These are phyloP conservation scores for Hypoxylon sp. DNA, from an alignment of 2,329 filamentous ascomycete species.

Conservation along the genomic window DNA sequence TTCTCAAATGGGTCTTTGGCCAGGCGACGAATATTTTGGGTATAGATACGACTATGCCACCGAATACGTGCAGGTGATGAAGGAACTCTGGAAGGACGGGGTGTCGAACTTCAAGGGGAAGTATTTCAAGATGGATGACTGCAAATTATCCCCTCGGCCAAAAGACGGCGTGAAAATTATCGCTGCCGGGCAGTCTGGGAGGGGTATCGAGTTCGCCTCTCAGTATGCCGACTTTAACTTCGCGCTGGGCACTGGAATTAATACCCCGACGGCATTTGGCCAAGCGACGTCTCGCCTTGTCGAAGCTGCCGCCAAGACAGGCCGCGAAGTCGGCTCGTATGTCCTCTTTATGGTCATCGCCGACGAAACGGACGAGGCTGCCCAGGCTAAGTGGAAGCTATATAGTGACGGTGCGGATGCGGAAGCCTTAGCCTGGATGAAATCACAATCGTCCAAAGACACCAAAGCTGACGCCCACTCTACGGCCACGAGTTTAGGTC, in stretches of 20 bases:
- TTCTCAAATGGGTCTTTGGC: slow-evolving; percentile 55
- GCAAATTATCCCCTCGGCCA: slow-evolving; percentile 51
- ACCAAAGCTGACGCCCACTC: slow-evolving; percentile 52
- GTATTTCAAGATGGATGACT: slow-evolving; percentile 55
- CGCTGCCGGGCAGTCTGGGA: slow-evolving; percentile 54
- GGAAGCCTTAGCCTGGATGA: slow-evolving; percentile 55
- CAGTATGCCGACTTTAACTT: slow-evolving; percentile 55
- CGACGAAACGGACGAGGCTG: slow-evolving; percentile 53
- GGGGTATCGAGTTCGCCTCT: slow-evolving; percentile 55
- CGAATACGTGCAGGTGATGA: slow-evolving; percentile 55
- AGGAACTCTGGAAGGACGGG: slow-evolving; percentile 54
- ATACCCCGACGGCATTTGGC: slow-evolving; percentile 51
- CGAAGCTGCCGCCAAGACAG: slow-evolving; percentile 50
- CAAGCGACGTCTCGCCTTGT: slow-evolving; percentile 50
- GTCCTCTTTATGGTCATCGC: slow-evolving; percentile 55
- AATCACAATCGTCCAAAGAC: slow-evolving; percentile 52
- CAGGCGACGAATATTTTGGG: slow-evolving; percentile 49
- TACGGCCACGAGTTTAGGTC: slow-evolving; percentile 48
- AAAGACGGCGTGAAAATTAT: slow-evolving; percentile 51
- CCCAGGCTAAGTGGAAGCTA: slow-evolving; percentile 53
- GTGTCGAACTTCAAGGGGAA: slow-evolving; percentile 55
- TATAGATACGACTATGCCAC: slow-evolving; percentile 56
- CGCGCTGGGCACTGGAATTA: slow-evolving; percentile 52
- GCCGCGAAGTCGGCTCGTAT: slow-evolving; percentile 55
- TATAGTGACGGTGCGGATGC: slow-evolving; percentile 54